Conservation (phyloP, 768 basidiomycete species). For the Phlegmacium glaucopus region DNA sequence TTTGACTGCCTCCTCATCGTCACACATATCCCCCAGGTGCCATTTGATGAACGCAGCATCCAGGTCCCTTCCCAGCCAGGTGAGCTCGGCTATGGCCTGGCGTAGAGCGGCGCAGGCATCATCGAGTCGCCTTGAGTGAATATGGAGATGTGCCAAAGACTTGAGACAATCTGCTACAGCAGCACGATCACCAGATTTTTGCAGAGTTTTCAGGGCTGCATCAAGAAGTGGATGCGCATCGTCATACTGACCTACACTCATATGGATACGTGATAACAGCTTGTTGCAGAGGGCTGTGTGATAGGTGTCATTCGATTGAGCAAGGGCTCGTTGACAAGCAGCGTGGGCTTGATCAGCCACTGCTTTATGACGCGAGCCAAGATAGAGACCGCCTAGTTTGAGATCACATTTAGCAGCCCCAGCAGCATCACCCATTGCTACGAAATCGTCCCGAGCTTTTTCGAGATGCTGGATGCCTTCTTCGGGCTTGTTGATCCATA, state of each 20-base stretch:
- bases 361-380: not conserved
- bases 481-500: constrained; percentile 6
- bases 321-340: not conserved
- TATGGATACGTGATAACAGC: too few species aligned
- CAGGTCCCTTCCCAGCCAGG: constrained; percentile 5
- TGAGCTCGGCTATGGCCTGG: constrained; percentile 4
- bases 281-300: constrained; percentile 2
- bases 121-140: constrained; percentile 2
- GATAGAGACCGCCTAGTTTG: not conserved
- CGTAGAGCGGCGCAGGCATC: constrained; percentile 2
- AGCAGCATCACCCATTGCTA: constrained; percentile 2
- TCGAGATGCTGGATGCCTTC: constrained; percentile 8
- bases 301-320: constrained; percentile 3
- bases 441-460: constrained; percentile 2
- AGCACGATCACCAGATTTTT: constrained; percentile 5
- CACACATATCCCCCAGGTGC: too few species aligned
- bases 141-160: constrained; percentile 1
- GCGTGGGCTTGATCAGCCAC: constrained; percentile 3
- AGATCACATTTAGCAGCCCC: constrained; percentile 5
- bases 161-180: constrained; percentile 4
- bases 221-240: constrained; percentile 7
- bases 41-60: constrained; percentile 8
- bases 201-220: not conserved
- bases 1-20: constrained; percentile 5
- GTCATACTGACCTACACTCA: constrained; percentile 1